Base-by-base conservation (phyloP, 441 rosid genomes). In the Gossypium gossypioides region DNA sequence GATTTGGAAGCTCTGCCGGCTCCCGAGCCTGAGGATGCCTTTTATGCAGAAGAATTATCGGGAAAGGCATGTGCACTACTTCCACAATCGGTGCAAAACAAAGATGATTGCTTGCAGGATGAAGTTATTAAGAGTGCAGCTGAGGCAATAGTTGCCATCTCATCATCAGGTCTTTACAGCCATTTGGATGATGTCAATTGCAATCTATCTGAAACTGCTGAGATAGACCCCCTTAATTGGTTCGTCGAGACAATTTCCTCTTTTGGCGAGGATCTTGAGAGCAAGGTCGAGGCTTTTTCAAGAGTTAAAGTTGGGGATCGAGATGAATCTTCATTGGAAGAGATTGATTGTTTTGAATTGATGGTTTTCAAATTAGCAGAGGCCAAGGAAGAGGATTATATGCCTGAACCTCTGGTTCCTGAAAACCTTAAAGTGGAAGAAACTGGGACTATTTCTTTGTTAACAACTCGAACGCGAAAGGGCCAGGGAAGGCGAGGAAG, bases 401-500 rank as follows among this genome's bases (percentile, higher is more conserved):
- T 90, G 90, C 96, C 98, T 18, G 74, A 78, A 79, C 90, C 93
- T 70, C 72, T 91, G 65, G 84, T 90, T 75, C 92, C 92, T 0
- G 92, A 87, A 73, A 73, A 77, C 84, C 76, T 87, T 52, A 81
- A 77, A 42, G 70, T 86, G n/a, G 90, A 91, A 40, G 93, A 86
- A 77, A 27, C 78, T 0, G 89, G 81, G 5, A 77, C 82, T 66
- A 73, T 82, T 29, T 6, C 69, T 6, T 42, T 63, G 13, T 68
- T 81, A 44, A 78, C 80, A 6, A 81, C 76, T 75, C 79, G 86
- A n/a, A 78, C 90, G 8, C 85, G 95, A 52, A 88, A 85, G 79
- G 98, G 96, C 69, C 92, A 87, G 70, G 87, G 86, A 68, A 85
- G 96, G 83, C 83, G 98, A 79, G 98, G 98, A 72, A 89, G 98